Base-by-base conservation (phyloP, 352 stramenopile species). In the Globisporangium camurandrum region DNA sequence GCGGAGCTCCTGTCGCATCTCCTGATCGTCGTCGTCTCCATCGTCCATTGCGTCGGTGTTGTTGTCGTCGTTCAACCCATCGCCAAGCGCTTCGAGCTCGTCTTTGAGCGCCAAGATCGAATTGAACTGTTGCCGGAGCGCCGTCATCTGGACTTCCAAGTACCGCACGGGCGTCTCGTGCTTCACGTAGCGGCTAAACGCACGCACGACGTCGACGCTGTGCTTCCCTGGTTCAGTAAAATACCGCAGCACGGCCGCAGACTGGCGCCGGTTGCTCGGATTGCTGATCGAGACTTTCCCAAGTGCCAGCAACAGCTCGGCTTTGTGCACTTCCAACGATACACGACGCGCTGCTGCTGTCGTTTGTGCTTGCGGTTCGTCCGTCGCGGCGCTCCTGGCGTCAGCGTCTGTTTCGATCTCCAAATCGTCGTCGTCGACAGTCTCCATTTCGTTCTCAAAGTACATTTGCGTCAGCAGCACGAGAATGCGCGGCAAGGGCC, bases 61-160 rank as follows among this genome's bases (percentile, higher is more conserved):
- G 19, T 73, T 58, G 8, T 4, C 22, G 9, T 66, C 46, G 23
- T 77, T 56, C 14, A 72, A 57, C 8, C 54, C 49, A n/a, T 22
- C 45, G 5, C 26, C 22, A 45, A 71, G 11, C 23, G 28, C 48
- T 41, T 49, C 20, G 20, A 85, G 45, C 17, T 89, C 75, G 48
- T 87, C 75, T 44, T 84, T 84, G 57, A 83, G 70, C 4, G 59
- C 50, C 9, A 93, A 47, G 53, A 93, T 71, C 10, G 65, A 67
- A 46, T 53, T 74, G 49, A 75, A 95, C 11, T 86, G 49, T 54
- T 87, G 74, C 3, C 80, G 77, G 41, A 95, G 66, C 14, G 79
- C 68, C 24, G 72, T 85, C 82, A 95, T 95, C 57, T 95, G 84
- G n/a, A 92, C 77, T 60, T 95, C 84, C 22, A 95, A 60, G 46